Evolutionary conservation across 1,139 yeast genomes (phyloP), one percentile per base, ranked within the genome.

Genomic region (Debaryomyces subglobosus): DNA sequence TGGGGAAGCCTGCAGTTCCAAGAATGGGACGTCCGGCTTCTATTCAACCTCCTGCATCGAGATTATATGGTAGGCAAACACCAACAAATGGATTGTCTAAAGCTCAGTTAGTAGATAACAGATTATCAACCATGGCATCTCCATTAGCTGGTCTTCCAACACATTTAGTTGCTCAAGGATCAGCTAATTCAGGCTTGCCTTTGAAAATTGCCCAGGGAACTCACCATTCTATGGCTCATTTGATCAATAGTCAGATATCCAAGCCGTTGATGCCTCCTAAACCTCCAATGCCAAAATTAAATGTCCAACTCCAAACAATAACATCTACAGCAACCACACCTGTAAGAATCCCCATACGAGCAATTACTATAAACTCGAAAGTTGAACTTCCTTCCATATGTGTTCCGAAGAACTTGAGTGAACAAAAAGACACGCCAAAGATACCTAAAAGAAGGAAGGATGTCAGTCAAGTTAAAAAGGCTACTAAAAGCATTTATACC

Each of bases 401-500:
- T 39, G 69, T 68, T 18, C 69, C 72, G 10, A 72, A 72, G 51
- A 58, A 72, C 15, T 58, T 62, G 41, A 74, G 69, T 24, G 66
- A 62, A 33, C 68, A 69, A 5, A 58, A 68, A 6, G 60, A 72
- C 44, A 68, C 71, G 25, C 82, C 83, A 30, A 84, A 82, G 61
- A 72, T 72, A 13, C 80, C 82, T 5, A 81, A 62, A 35, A 60
- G 66, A 25, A 63, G 64, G 37, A 63, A 58, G 33, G 71, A 67
- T 4, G 41, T 52, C n/a, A 34, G 16, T 21, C 48, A 52, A 1
- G 23, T 49, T 9, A 68, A 65, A 47, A 66, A 78, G 56, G 78
- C 77, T 18, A 76, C 84, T 7, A 85, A 85, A 60, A 83, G 79
- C 54, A 79, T 84, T 2, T 86, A 85, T 57, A 69, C 83, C 1